Base-by-base conservation (phyloP, 208 protist genomes). In the Leishmania mexicana region DNA sequence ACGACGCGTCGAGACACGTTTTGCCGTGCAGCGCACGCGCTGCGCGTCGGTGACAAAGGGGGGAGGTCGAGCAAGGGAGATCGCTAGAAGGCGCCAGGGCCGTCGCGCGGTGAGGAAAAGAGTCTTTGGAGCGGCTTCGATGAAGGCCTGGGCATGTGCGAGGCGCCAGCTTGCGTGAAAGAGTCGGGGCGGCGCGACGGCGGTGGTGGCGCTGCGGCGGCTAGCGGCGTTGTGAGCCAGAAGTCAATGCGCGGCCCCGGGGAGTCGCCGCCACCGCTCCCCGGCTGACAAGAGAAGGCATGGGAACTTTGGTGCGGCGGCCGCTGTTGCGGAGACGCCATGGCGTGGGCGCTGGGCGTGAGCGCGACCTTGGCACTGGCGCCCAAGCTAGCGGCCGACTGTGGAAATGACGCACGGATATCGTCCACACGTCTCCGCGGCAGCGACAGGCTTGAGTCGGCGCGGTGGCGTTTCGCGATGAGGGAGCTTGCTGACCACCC, bases 401-500 rank as follows among this genome's bases (percentile, higher is more conserved):
- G 73, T 19, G 68, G 42, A 19, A 49, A 11, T 35, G 45, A 54
- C 21, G 28, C 68, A 35, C 45, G 17, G n/a, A 13, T 10, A 74
- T 51, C 49, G 28, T 42, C 79, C 15, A 62, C 38, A 28, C 47
- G 67, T 7, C 53, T 35, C 35, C 10, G 45, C 42, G 40, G 17
- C 40, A n/a, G 65, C 17, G 24, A 24, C 21, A 42, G 45, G 42
- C 47, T n/a, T 45, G 58, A 68, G 11, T 87, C 83, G 15, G 49
- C 42, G 35, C 84, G 87, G 31, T 47, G 68, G 8, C 89, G 91
- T 81, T 90, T 91, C 10, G 84, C 60, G 24, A 92, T 84, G 71
- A 78, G 64, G 19, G 87, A 91, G 71, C 83, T 91, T 58, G 83
- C 71, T 7, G 85, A 89, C 92, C 92, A 95, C 8, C 92, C 92